Evolutionary conservation across 306 rosid species (phyloP), one percentile per base, ranked within the genome.

Genomic region (Trichosanthes cucumerina): DNA sequence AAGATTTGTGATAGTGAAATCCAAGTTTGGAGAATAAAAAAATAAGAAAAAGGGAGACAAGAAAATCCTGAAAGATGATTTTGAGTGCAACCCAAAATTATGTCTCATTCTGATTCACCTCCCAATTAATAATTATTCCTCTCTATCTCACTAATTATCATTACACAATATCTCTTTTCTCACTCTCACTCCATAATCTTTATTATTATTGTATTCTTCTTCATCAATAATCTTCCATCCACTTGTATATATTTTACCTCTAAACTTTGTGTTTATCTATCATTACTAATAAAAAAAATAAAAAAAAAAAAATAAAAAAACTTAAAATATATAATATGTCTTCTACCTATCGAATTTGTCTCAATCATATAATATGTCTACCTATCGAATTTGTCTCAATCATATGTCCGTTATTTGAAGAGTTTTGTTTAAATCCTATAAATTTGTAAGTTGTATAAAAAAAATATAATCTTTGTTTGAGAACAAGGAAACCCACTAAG

Each of bases 21-120:
- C 78, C 19, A 47, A 73, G 46, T 31, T 50, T 16, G 8, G 36
- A 76, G 24, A 53, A 16, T 75, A 75, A 75, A 50, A 28, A 18
- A 18, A 72, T 46, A 47, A 7, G 3, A 26, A 72, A 14, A 33
- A 53, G 11, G 13, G 49, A 50, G 79, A 75, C 79, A 75, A 75
- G 33, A 31, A 53, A 75, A 75, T 75, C 79, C 65, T 54, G 4
- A 50, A 75, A 34, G 65, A 28, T 52, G 79, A 75, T 75, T 52
- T 72, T 46, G 64, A 75, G 64, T 75, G 34, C 49, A 53, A 6
- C 12, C 24, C 59, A 72, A 72, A 72, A 47, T 44, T 47, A 47
- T 72, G 77, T 72, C 77, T 72, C 24, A 26, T 46, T 71, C 58
- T 38, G 23, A 24, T 46, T 23, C 19, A 46, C 34, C 54, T 69